phyloP scores from a whole-genome alignment of 2,329 filamentous ascomycete genomes.

The Pseudogymnoascus verrucosus region DNA sequence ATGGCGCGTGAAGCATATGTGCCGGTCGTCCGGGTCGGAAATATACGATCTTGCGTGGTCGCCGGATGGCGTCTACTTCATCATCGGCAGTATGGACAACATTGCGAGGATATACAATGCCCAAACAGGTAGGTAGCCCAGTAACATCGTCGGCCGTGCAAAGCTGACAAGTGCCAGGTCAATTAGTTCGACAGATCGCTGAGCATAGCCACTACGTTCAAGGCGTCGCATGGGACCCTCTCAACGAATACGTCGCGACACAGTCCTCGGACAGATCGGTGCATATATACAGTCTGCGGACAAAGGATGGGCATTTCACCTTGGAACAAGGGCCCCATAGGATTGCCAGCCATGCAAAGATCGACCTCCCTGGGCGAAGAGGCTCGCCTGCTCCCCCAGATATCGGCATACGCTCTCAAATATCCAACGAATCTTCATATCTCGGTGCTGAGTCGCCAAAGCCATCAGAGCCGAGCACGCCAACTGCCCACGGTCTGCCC shows the following conservation, averaged over 20 bases:
- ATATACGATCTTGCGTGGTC: slow-evolving; percentile 99
- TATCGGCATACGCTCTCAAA: slow-evolving; percentile 57
- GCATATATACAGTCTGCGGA: slow-evolving; percentile 93
- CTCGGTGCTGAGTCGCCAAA: slow-evolving; percentile 68
- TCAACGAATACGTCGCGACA: slow-evolving; percentile 96
- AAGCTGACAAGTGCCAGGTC: slow-evolving; percentile 33
- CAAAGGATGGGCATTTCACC: slow-evolving; percentile 91
- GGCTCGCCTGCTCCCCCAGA: slow-evolving; percentile 89
- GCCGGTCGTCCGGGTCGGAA: slow-evolving; percentile 84
- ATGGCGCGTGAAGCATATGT: slow-evolving; percentile 98
- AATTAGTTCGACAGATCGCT: slow-evolving; percentile 80
- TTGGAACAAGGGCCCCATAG: slow-evolving; percentile 64
- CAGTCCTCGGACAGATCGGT: slow-evolving; percentile 97
- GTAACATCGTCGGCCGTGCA: slow-evolving; percentile 14
- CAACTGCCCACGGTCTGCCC: slow-evolving; percentile 76
- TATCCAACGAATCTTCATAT: slow-evolving; percentile 46
- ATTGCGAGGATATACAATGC: slow-evolving; percentile 95
- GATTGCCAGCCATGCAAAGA: slow-evolving; percentile 68
- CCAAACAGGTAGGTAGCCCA: slow-evolving; percentile 58
- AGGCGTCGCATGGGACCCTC: slow-evolving; percentile 94
- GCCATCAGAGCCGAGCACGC: slow-evolving; percentile 87
- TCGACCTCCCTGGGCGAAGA: slow-evolving; percentile 84
- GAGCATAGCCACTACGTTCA: slow-evolving; percentile 98
- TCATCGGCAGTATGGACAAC: slow-evolving; percentile 99
- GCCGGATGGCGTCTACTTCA: slow-evolving; percentile 92